Percentiles rank a stretch among this genome's conserved stretches.
Evolutionary conservation across 2,329 filamentous ascomycete species (phyloP).

Genomic region (Colletotrichum musicola): DNA sequence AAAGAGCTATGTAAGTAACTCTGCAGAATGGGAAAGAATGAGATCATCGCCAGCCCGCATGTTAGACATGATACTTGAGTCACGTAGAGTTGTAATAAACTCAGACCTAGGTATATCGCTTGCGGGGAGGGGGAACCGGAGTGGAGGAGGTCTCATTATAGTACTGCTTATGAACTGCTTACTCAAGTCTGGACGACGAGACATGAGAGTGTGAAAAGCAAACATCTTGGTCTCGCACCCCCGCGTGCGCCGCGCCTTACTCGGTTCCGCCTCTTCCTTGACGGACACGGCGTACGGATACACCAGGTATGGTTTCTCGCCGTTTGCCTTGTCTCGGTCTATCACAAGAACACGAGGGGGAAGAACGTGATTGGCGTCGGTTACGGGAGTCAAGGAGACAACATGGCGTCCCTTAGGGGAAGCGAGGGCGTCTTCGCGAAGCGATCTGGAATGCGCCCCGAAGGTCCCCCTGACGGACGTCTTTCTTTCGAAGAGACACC

Average conservation of each 20-base stretch:
- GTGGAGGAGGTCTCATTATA: background rate
- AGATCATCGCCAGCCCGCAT: constrained; percentile 6
- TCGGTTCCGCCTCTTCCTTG: background rate
- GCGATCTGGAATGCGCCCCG: constrained; percentile 8
- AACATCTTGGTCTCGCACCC: background rate
- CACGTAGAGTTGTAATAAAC: constrained; percentile 21
- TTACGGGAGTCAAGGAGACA: constrained; percentile 34
- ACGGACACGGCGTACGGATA: background rate
- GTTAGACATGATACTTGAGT: background rate
- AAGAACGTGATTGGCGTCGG: background rate
- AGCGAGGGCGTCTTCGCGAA: background rate
- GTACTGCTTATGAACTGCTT: constrained; percentile 17
- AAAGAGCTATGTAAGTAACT: background rate
- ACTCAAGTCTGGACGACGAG: background rate
- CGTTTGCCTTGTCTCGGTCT: constrained; percentile 32
- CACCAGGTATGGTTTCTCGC: background rate
- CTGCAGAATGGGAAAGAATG: background rate
- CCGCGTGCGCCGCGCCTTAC: background rate
- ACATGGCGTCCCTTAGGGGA: constrained; percentile 19
- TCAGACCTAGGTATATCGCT: constrained; percentile 7
- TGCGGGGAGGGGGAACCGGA: too few relatives aligned
- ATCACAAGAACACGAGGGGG: background rate
- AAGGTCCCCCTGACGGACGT: too few relatives aligned
- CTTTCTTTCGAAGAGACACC: constrained; percentile 21
- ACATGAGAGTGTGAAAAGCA: constrained; percentile 1